A percentile compares a stretch with the other conserved stretches of the same genome.
These are phyloP conservation scores for Ceratonia siliqua DNA, from an alignment of 306 rosid species.

Conservation along the genomic window DNA sequence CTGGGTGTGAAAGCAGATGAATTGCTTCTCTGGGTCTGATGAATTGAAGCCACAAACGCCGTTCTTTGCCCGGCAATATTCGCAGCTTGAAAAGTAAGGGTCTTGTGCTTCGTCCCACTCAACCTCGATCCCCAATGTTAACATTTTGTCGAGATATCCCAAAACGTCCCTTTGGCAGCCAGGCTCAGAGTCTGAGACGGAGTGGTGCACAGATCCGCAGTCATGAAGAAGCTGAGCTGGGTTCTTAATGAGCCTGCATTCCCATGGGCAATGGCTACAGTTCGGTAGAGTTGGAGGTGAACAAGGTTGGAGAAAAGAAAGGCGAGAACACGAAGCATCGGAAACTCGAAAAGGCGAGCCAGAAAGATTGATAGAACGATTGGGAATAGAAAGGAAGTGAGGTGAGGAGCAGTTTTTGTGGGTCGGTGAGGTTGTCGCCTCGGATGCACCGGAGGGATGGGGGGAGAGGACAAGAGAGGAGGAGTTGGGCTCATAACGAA, in stretches of 20 bases:
- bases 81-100: constrained; percentile 63
- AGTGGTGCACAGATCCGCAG: constrained; percentile 53
- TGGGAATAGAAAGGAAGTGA: constrained; percentile 48
- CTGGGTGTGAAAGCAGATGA: constrained; percentile 54
- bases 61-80: constrained; percentile 38
- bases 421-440: not conserved
- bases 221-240: constrained; percentile 51
- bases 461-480: constrained; percentile 66
- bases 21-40: constrained; percentile 51
- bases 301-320: constrained; percentile 65
- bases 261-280: constrained; percentile 74
- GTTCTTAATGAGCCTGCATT: constrained; percentile 68
- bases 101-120: constrained; percentile 79
- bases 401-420: constrained; percentile 36
- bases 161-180: constrained; percentile 70
- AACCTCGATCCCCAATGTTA: constrained; percentile 54
- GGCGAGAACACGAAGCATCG: constrained; percentile 64
- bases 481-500: constrained; percentile 58
- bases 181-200: constrained; percentile 37
- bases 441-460: not conserved
- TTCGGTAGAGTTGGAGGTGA: constrained; percentile 53
- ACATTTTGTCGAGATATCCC: constrained; percentile 50
- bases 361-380: constrained; percentile 56
- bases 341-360: constrained; percentile 65
- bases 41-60: constrained; percentile 82